phyloP scores from a whole-genome alignment of 257 asterid genomes.

The Datura wrightii region DNA sequence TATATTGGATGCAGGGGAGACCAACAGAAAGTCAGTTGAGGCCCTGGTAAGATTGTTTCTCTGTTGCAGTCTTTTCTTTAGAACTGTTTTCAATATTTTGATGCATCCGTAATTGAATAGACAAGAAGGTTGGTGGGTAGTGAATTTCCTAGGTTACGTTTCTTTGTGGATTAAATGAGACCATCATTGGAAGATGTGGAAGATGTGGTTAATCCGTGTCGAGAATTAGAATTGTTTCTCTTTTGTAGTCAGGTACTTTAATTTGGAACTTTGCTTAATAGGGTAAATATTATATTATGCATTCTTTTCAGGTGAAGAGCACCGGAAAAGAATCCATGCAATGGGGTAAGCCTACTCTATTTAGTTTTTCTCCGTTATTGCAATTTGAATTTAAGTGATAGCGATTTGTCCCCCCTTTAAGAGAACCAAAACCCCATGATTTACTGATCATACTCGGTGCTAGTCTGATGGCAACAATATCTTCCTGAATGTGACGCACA shows the following conservation, averaged over 20 bases:
- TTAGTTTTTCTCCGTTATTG: too few relatives aligned
- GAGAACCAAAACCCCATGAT: not conserved
- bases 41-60: slow-evolving; percentile 58
- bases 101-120: not conserved
- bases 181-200: not conserved
- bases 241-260: not conserved
- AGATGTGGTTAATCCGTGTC: not conserved
- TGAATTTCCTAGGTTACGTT: not conserved
- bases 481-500: too few relatives aligned
- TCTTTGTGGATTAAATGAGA: not conserved
- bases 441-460: not conserved
- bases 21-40: slow-evolving; percentile 65
- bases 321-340: slow-evolving; percentile 91
- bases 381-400: not conserved
- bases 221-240: not conserved
- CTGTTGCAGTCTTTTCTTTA: not conserved
- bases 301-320: slow-evolving; percentile 62
- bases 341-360: slow-evolving; percentile 69
- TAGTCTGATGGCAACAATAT: not conserved
- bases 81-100: not conserved
- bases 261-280: not conserved
- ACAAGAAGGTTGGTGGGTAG: not conserved
- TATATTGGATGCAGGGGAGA: slow-evolving; percentile 54
- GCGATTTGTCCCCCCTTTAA: not conserved
- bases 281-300: not conserved